Evolutionary conservation across 2,329 filamentous ascomycete species (phyloP), one percentile per base, ranked within the genome.

Genomic region (Fusarium decemcellulare): DNA sequence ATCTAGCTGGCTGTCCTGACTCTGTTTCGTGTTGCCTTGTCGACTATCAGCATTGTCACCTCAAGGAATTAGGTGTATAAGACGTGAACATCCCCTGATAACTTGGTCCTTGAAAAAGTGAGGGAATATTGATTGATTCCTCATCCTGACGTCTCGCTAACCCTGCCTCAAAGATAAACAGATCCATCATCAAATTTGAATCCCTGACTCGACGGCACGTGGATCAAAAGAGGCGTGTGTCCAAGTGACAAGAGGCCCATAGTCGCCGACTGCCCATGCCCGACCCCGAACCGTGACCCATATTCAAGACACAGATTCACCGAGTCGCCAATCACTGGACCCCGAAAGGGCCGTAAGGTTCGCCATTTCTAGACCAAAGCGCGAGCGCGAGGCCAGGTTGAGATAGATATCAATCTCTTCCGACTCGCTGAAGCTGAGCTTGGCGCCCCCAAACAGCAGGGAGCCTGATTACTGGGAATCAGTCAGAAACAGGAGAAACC

Each of bases 341-440:
- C 23, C 64, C 55, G 60, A n/a, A 47, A 52, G 37, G n/a, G 27
- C 40, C 18, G 29, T 47, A 5, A 30, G 44, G 8, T 39, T 34
- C 32, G 9, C 46, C 15, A 16, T 6, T 37, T 48, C 12, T 7
- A 60, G 36, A 32, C 15, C 18, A 68, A 57, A 29, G 40, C 55
- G 55, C 54, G 44, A 58, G 43, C 43, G 43, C 55, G 55, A 51
- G 55, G 55, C 11, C 44, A 59, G 43, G 27, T 18, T 32, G 46
- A 50, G 48, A 42, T 32, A 30, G 46, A 58, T 44, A 64, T 70
- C 60, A 48, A 68, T 18, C 44, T 64, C 42, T 53, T 43, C 67
- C 67, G 54, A 60, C 15, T 55, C 43, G 36, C 46, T 40, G 30
- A 12, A 42, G 32, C 32, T 50, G 47, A 54, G 61, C 58, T 46